phyloP scores from a whole-genome alignment of 2,329 filamentous ascomycete species.

The Annulohypoxylon truncatum region DNA sequence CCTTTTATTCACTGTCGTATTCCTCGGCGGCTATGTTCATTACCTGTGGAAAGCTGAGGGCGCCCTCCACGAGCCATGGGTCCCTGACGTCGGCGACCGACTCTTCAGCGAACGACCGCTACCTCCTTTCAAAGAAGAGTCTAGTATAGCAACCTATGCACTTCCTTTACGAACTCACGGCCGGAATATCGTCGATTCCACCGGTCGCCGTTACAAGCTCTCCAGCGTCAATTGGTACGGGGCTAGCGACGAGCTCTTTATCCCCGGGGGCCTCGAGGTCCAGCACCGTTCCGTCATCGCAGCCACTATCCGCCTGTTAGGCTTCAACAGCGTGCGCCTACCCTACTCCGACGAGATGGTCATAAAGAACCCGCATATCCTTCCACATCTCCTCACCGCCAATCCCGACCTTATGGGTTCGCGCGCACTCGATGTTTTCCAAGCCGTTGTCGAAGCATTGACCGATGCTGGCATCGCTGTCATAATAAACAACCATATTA shows the following conservation, averaged over 20 bases:
- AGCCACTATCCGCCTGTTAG: slow-evolving; percentile 67
- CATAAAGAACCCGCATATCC: slow-evolving; percentile 66
- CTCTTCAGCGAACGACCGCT: slow-evolving; percentile 63
- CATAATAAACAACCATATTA: slow-evolving; percentile 78
- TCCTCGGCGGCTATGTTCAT: slow-evolving; percentile 55
- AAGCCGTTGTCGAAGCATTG: slow-evolving; percentile 67
- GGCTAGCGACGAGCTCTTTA: slow-evolving; percentile 73
- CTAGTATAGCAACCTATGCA: slow-evolving; percentile 60
- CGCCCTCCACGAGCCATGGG: slow-evolving; percentile 59
- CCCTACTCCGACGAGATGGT: slow-evolving; percentile 78
- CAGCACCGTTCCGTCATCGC: slow-evolving; percentile 72
- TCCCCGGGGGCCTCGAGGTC: slow-evolving; percentile 72
- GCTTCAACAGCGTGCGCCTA: slow-evolving; percentile 77
- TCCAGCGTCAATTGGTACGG: slow-evolving; percentile 78
- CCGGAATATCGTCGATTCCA: slow-evolving; percentile 69
- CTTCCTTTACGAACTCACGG: slow-evolving; percentile 70
- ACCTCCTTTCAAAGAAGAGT: slow-evolving; percentile 56
- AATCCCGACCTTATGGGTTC: slow-evolving; percentile 70
- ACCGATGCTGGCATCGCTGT: slow-evolving; percentile 73
- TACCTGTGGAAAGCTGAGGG: slow-evolving; percentile 61
- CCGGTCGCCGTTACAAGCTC: slow-evolving; percentile 69
- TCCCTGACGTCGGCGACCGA: slow-evolving; percentile 59
- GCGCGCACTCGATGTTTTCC: slow-evolving; percentile 70
- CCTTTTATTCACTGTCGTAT: slow-evolving; percentile 52
- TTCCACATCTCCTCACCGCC: slow-evolving; percentile 62